Conservation (phyloP, 345 rosid genomes). For the Acer saccharum region DNA sequence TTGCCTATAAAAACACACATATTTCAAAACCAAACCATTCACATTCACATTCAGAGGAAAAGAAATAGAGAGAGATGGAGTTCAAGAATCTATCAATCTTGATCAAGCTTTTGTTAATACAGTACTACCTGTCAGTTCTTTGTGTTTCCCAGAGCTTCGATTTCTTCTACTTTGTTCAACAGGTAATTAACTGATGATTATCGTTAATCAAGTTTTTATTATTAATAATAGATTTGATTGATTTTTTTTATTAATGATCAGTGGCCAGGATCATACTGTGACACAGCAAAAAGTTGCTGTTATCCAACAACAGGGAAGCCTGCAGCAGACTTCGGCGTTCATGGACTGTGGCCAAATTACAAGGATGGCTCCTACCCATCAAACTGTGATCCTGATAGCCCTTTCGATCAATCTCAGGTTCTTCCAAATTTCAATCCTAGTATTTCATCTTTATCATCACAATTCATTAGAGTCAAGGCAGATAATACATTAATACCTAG, state of each 20-base stretch:
- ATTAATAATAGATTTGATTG: background rate
- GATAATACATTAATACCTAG: too few species aligned
- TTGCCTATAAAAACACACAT: constrained; percentile 17
- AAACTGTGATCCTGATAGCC: constrained; percentile 59
- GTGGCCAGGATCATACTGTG: constrained; percentile 99
- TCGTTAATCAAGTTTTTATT: background rate
- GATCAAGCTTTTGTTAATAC: constrained; percentile 35
- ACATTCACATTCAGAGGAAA: too few species aligned
- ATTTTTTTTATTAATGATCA: constrained; percentile 17
- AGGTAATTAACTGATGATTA: constrained; percentile 36
- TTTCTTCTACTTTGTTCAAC: constrained; percentile 97
- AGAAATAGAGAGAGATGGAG: constrained; percentile 28
- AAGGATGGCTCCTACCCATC: constrained; percentile 80
- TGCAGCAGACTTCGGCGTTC: constrained; percentile 85
- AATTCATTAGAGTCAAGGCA: too few species aligned
- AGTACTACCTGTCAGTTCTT: constrained; percentile 33
- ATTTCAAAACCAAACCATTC: background rate
- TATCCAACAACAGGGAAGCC: constrained; percentile 91
- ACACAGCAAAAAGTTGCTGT: constrained; percentile 65
- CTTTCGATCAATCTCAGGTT: constrained; percentile 63
- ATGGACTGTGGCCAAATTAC: constrained; percentile 95
- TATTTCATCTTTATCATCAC: too few species aligned
- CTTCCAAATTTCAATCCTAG: background rate
- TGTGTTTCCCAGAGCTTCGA: constrained; percentile 70
- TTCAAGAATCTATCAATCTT: constrained; percentile 16